Conservation (phyloP, 1,284 basidiomycete genomes). For the Filobasidium uniguttulatum region DNA sequence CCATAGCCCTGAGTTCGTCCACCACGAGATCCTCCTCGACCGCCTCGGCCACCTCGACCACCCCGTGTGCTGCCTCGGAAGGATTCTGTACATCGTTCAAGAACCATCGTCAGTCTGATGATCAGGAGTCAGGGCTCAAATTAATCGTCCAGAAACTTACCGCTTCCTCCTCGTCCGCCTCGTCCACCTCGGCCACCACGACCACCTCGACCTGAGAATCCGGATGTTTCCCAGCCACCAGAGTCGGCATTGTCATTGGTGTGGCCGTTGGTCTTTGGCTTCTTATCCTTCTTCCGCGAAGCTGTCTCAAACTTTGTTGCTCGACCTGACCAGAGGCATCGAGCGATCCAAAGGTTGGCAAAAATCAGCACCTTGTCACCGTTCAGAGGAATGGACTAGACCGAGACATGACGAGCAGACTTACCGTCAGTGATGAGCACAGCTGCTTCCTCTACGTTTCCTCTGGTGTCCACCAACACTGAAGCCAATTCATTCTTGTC, state of each 20-base stretch:
- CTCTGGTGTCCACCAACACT: slow-evolving; percentile 35
- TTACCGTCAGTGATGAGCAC: slow-evolving; percentile 36
- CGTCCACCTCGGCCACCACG: slow-evolving; percentile 32
- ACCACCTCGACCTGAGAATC: slow-evolving; percentile 21
- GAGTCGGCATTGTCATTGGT: slow-evolving; percentile 31
- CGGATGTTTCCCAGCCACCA: slow-evolving; percentile 23
- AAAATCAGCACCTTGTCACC: neutral
- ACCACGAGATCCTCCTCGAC: slow-evolving; percentile 23
- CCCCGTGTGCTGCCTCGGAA: slow-evolving; percentile 8
- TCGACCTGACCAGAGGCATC: slow-evolving; percentile 25
- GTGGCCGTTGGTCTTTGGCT: slow-evolving; percentile 19
- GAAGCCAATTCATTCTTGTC: slow-evolving; percentile 32
- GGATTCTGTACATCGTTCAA: neutral
- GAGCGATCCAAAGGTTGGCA: neutral
- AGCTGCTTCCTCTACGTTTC: slow-evolving; percentile 35
- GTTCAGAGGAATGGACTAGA: neutral
- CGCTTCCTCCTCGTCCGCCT: slow-evolving; percentile 13
- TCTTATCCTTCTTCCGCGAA: slow-evolving; percentile 29
- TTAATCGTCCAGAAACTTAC: neutral
- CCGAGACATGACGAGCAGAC: slow-evolving; percentile 15
- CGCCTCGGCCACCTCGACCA: slow-evolving; percentile 11
- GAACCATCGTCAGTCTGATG: neutral
- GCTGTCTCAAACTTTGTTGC: slow-evolving; percentile 37
- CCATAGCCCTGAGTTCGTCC: slow-evolving; percentile 17
- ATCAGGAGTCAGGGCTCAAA: neutral